A percentile compares a stretch with the other conserved stretches of the same genome.
Evolutionary conservation across 805 yeast species (phyloP).

Genomic region (Candida succiphila): DNA sequence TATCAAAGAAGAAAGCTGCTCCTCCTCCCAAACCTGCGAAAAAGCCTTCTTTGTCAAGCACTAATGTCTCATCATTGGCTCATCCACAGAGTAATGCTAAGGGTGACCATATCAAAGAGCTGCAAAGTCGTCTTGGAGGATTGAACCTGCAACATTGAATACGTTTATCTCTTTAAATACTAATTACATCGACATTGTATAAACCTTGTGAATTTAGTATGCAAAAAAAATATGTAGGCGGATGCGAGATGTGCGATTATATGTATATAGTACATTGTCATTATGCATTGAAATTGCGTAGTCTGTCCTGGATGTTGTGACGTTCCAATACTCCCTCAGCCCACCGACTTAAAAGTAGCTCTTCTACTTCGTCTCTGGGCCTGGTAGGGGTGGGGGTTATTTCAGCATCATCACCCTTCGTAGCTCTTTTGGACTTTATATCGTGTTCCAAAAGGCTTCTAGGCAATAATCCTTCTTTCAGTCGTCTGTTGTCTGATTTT

Average conservation of each 20-base stretch:
- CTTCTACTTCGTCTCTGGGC: conserved; percentile 27
- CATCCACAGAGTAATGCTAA: conserved; percentile 11
- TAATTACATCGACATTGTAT: no score
- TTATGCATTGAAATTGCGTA: no score
- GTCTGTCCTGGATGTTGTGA: no score
- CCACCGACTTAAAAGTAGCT: conserved; percentile 39
- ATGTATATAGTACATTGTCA: no score
- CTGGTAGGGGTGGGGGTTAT: no score
- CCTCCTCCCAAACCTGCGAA: conserved; percentile 36
- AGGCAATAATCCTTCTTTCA: conserved; percentile 20
- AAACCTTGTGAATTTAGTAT: no score
- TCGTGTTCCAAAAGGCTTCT: conserved; percentile 10
- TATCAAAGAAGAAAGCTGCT: conserved; percentile 8
- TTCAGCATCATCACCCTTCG: conserved; percentile 1
- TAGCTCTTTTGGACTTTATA: conserved; percentile 4
- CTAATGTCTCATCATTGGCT: no score
- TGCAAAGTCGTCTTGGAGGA: conserved; percentile 18
- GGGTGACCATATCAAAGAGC: conserved; percentile 20
- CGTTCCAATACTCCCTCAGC: conserved; percentile 27
- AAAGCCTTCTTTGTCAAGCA: conserved; percentile 9
- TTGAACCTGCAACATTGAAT: conserved; percentile 11
- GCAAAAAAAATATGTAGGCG: no score
- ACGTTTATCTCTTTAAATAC: no score
- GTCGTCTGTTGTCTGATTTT: conserved; percentile 15
- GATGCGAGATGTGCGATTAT: no score